Conservation (phyloP, 2,329 filamentous ascomycete genomes). For the Mariannaea elegans region DNA sequence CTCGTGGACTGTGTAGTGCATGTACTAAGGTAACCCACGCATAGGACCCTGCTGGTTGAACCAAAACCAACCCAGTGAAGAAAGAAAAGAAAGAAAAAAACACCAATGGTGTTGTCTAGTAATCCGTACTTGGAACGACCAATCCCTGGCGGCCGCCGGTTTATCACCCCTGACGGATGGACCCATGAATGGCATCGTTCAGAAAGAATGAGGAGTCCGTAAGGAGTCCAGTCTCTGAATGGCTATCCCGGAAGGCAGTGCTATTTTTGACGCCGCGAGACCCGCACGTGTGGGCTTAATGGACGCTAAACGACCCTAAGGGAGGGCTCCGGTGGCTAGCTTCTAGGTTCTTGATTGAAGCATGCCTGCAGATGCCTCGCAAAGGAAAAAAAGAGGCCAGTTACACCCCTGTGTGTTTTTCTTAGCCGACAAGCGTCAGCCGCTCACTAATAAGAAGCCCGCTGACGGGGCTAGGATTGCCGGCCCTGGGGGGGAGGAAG, state of each 20-base stretch:
- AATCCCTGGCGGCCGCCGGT: too few species aligned
- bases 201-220: too few species aligned
- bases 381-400: too few species aligned
- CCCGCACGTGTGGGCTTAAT: not conserved
- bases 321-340: not conserved
- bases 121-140: too few species aligned
- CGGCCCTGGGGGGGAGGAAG: not conserved
- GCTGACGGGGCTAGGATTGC: conserved; percentile 8
- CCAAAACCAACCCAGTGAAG: too few species aligned
- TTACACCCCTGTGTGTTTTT: too few species aligned
- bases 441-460: conserved; percentile 3
- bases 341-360: not conserved
- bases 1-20: too few species aligned
- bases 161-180: not conserved
- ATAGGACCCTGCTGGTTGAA: too few species aligned
- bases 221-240: not conserved
- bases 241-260: conserved; percentile 21
- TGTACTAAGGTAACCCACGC: too few species aligned
- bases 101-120: too few species aligned
- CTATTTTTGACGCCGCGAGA: conserved; percentile 36
- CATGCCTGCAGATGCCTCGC: not conserved
- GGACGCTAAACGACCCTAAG: not conserved
- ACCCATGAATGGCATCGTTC: not conserved
- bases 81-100: too few species aligned
- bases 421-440: not conserved